Evolutionary conservation across 148 eudicot genomes (phyloP), one percentile per base, ranked within the genome.

Genomic region (Rheum nobile): DNA sequence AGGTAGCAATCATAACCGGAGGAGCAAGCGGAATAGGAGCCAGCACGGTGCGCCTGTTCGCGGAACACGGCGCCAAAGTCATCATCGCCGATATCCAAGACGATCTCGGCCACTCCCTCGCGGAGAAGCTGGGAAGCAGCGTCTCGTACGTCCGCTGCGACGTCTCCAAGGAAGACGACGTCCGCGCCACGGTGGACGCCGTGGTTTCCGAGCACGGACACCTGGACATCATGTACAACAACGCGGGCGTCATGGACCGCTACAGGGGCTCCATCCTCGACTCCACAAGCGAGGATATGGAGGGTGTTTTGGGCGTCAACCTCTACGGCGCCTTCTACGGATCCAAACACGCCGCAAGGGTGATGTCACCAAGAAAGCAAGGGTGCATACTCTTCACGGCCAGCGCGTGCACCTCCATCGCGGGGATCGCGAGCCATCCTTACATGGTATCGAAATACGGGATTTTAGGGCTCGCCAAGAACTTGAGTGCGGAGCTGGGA

Each of bases 21-120:
- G 97, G 87, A 67, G 92, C 97, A 67, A 86, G 84, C 55, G 97
- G 95, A 28, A 86, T 92, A 9, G 97, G 95, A 3, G 87, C 84
- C 71, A 88, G 76, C 77, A 81, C 92, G 0, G 87, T 84, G 5
- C 71, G 76, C 11, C 79, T 78, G 14, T 92, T 92, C 78, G 71
- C 76, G 63, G 70, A 73, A 75, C 76, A 89, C 21, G 97, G 92
- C 1, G 97, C 97, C 73, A 92, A 85, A 82, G 91, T 92, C 8
- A 83, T 90, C 24, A 83, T 92, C 12, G 92, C 91, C 19, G 97
- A 92, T 75, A 83, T 88, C 48, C 81, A 86, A 71, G 76, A 73
- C 35, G 67, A 83, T 8, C 75, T 73, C 13, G 97, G 91, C 74
- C 80, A 16, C 10, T 75, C 79, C 41, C 59, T 88, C 0, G 84